Percentiles rank a stretch among this genome's conserved stretches.
Evolutionary conservation across 2,329 filamentous ascomycete genomes (phyloP).

Genomic region (Macrophomina phaseolina): DNA sequence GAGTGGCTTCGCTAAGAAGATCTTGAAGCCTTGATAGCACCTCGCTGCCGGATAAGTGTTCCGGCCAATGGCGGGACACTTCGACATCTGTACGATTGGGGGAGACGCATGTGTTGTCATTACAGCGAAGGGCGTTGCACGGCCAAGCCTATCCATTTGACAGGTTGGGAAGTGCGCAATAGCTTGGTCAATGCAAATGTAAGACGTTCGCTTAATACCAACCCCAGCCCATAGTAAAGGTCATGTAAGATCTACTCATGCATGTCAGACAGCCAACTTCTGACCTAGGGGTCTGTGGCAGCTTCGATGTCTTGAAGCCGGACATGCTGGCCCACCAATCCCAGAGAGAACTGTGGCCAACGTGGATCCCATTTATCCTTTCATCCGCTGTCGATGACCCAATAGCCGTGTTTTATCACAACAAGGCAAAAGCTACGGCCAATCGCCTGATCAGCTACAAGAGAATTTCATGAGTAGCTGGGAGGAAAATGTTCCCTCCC

Average conservation of each 20-base stretch:
- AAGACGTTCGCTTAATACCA: neutral
- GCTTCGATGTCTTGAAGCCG: neutral
- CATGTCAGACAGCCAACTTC: slow-evolving; percentile 10
- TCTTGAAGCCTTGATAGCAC: too few relatives aligned
- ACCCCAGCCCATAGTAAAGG: neutral
- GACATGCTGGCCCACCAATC: neutral
- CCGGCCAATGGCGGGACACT: too few relatives aligned
- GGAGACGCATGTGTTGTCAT: neutral
- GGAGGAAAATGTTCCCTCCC: too few relatives aligned
- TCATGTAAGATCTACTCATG: slow-evolving; percentile 16
- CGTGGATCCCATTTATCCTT: neutral
- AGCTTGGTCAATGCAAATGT: neutral
- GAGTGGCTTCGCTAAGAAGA: too few relatives aligned
- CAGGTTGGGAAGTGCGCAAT: neutral
- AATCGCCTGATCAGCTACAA: too few relatives aligned
- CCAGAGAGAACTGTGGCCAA: too few relatives aligned
- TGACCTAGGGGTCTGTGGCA: neutral
- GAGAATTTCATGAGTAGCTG: neutral
- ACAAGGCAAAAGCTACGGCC: too few relatives aligned
- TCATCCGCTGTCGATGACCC: too few relatives aligned
- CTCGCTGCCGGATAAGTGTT: too few relatives aligned
- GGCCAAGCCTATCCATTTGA: neutral
- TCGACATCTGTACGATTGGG: too few relatives aligned
- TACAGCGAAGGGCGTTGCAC: neutral
- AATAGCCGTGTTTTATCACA: too few relatives aligned